A percentile compares a stretch with the other conserved stretches of the same genome.
Conservation (phyloP, 768 basidiomycete genomes). For the Hebeloma cylindrosporum region DNA sequence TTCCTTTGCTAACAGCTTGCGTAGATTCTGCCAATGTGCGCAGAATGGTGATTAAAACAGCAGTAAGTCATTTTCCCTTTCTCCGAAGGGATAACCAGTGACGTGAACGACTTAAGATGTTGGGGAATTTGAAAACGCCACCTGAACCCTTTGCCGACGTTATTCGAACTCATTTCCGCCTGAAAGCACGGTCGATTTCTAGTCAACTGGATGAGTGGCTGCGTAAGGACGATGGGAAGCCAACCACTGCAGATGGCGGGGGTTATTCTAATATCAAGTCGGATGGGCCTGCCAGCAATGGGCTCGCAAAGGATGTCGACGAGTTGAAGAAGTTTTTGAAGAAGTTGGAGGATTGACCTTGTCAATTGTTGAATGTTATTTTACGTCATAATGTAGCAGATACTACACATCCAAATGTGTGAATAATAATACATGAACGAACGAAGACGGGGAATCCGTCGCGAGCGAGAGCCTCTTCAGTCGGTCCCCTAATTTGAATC, state of each 20-base stretch:
- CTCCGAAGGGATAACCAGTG: not conserved
- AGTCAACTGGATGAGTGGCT: conserved; percentile 83
- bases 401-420: not conserved
- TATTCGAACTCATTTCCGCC: conserved; percentile 86
- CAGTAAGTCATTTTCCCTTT: conserved; percentile 54
- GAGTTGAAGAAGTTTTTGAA: conserved; percentile 65
- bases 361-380: not conserved
- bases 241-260: conserved; percentile 57
- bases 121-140: conserved; percentile 76
- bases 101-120: conserved; percentile 54
- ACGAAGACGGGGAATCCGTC: too few relatives aligned
- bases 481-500: too few relatives aligned
- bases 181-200: conserved; percentile 72
- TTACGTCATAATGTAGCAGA: not conserved
- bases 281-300: conserved; percentile 50
- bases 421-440: too few relatives aligned
- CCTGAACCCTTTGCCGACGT: conserved; percentile 87
- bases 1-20: not conserved
- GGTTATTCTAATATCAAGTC: conserved; percentile 30
- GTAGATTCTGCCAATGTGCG: conserved; percentile 92
- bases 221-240: conserved; percentile 67
- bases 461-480: too few relatives aligned
- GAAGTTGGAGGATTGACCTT: conserved; percentile 33
- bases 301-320: conserved; percentile 66
- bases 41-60: conserved; percentile 88